phyloP scores from a whole-genome alignment of 805 yeast genomes.

The Metschnikowia borealis region DNA sequence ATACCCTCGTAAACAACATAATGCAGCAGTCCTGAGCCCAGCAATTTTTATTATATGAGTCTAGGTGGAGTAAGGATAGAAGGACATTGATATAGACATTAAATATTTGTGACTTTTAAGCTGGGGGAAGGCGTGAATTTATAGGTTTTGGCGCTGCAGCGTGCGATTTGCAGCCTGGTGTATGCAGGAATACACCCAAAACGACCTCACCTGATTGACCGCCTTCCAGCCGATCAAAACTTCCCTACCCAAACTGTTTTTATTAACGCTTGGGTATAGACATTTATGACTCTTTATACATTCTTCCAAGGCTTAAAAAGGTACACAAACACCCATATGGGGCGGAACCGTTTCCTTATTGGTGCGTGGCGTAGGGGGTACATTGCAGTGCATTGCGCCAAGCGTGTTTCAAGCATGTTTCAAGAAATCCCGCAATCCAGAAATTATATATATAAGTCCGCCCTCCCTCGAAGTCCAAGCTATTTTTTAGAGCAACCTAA shows the following conservation, averaged over 20 bases:
- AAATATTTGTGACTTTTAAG: too few species aligned
- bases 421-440: not conserved
- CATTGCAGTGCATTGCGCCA: not conserved
- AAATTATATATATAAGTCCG: not conserved
- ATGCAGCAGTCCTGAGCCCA: too few species aligned
- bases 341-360: not conserved
- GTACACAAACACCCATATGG: not conserved
- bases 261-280: too few species aligned
- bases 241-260: too few species aligned
- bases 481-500: too few species aligned
- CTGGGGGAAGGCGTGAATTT: not conserved
- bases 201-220: not conserved
- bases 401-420: not conserved
- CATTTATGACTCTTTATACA: too few species aligned
- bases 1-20: too few species aligned
- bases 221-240: not conserved
- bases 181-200: too few species aligned
- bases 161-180: not conserved
- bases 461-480: not conserved
- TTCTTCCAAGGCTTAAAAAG: too few species aligned
- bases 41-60: too few species aligned
- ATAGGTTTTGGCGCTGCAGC: not conserved
- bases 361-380: not conserved
- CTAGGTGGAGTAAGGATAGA: too few species aligned
- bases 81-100: not conserved